Conservation (phyloP, 2,329 filamentous ascomycete species). For the Ceratocystis variospora region DNA sequence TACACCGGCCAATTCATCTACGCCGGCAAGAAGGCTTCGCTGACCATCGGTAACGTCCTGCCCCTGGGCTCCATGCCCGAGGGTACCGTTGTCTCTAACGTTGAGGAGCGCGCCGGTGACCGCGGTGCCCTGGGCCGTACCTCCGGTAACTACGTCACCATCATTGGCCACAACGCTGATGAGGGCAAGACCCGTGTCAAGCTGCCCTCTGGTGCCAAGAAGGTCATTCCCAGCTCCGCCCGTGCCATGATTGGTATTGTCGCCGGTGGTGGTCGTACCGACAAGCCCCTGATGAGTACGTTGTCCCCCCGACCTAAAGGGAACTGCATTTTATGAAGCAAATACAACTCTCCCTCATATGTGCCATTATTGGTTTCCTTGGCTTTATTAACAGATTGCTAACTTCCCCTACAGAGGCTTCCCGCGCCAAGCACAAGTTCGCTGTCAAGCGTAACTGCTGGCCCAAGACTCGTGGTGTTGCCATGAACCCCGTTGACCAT, state of each 20-base stretch:
- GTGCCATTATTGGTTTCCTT: conserved; percentile 16
- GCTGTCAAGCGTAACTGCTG: conserved; percentile 99
- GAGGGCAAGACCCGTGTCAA: conserved; percentile 99
- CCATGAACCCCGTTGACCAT: conserved; percentile 99
- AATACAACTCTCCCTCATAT: not conserved
- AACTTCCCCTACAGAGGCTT: conserved; percentile 59
- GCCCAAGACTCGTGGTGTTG: conserved; percentile 99
- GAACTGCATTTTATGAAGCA: not conserved
- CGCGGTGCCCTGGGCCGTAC: conserved; percentile 92
- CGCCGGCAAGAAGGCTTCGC: conserved; percentile 94
- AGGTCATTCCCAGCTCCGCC: conserved; percentile 82
- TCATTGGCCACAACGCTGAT: conserved; percentile 94
- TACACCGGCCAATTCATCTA: conserved; percentile 99
- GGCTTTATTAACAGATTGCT: conserved; percentile 29
- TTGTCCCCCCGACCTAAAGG: conserved; percentile 21
- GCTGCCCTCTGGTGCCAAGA: conserved; percentile 98
- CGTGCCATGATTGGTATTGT: conserved; percentile 99
- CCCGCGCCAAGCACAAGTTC: conserved; percentile 99
- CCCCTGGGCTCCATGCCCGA: conserved; percentile 89
- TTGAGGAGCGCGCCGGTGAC: conserved; percentile 98
- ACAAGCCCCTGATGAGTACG: conserved; percentile 94
- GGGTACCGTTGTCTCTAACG: conserved; percentile 98
- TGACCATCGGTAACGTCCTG: conserved; percentile 96
- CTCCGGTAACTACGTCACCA: conserved; percentile 98
- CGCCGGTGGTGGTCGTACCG: conserved; percentile 96